A percentile compares a stretch with the other conserved stretches of the same genome.
Conservation (phyloP, 2,329 filamentous ascomycete species). For the Sphaerostilbella broomeana region DNA sequence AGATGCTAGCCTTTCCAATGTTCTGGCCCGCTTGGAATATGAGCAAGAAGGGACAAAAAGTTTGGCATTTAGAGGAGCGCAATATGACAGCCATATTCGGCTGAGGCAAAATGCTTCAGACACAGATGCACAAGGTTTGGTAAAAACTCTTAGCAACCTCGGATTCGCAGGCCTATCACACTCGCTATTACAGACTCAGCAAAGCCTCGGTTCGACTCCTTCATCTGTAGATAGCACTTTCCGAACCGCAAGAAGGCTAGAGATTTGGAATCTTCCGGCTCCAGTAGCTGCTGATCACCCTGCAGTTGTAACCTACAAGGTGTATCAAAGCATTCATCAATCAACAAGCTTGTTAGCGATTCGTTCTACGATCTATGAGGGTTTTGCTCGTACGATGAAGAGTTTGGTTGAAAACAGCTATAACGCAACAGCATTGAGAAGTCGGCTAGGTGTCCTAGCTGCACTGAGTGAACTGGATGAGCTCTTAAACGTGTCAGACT, state of each 20-base stretch:
- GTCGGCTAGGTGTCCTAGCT: conserved; percentile 57
- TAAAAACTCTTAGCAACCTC: conserved; percentile 70
- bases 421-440: conserved; percentile 46
- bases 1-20: conserved; percentile 65
- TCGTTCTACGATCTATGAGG: conserved; percentile 53
- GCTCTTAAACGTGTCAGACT: conserved; percentile 54
- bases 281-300: conserved; percentile 57
- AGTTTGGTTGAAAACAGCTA: conserved; percentile 44
- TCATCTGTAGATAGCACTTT: conserved; percentile 66
- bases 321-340: conserved; percentile 71
- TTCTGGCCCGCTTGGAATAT: conserved; percentile 78
- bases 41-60: conserved; percentile 83
- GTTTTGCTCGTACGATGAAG: conserved; percentile 54
- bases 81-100: conserved; percentile 79
- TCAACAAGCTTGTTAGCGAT: conserved; percentile 51
- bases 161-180: conserved; percentile 83
- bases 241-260: conserved; percentile 71
- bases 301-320: conserved; percentile 67
- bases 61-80: conserved; percentile 82
- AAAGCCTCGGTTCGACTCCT: conserved; percentile 50
- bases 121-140: conserved; percentile 60
- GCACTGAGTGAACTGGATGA: conserved; percentile 78
- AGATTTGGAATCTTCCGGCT: conserved; percentile 85
- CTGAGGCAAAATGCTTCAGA: conserved; percentile 48
- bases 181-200: conserved; percentile 64